phyloP scores from a whole-genome alignment of 371 early-diverging fungal genomes.

The Syncephalastrum monosporum region DNA sequence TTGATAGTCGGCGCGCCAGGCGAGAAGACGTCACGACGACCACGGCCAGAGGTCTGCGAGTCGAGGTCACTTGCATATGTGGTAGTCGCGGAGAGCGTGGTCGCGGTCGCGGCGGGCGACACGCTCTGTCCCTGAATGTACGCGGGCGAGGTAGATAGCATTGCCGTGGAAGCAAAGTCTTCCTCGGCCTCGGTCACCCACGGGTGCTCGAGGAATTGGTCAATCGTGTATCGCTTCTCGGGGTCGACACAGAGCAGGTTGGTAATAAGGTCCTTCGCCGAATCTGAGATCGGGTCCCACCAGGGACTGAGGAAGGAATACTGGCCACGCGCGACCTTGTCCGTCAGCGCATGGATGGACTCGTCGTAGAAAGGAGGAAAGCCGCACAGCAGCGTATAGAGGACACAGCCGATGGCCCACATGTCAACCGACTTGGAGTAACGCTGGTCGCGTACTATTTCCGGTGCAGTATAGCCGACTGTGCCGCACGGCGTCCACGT shows the following conservation, averaged over 20 bases:
- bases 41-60: conserved; percentile 11
- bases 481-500: conserved; percentile 92
- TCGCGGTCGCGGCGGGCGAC: background rate
- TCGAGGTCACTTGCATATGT: conserved; percentile 27
- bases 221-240: conserved; percentile 77
- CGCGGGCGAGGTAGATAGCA: background rate
- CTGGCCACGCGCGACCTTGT: conserved; percentile 75
- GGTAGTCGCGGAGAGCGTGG: conserved; percentile 7
- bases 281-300: conserved; percentile 84
- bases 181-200: conserved; percentile 56
- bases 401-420: conserved; percentile 94
- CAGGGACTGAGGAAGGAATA: conserved; percentile 80
- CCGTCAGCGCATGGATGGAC: conserved; percentile 69
- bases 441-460: conserved; percentile 79
- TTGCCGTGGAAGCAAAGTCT: background rate
- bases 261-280: conserved; percentile 79
- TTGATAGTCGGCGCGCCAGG: conserved; percentile 57
- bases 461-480: conserved; percentile 90
- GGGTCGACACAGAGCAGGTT: conserved; percentile 85
- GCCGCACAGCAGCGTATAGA: conserved; percentile 87
- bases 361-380: conserved; percentile 92
- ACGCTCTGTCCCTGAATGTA: conserved; percentile 3
- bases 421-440: conserved; percentile 88
- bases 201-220: conserved; percentile 77
- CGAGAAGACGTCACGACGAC: conserved; percentile 28